Conservation (phyloP, 176 grass and related monocot species). For the Rhynchospora tenuis region DNA sequence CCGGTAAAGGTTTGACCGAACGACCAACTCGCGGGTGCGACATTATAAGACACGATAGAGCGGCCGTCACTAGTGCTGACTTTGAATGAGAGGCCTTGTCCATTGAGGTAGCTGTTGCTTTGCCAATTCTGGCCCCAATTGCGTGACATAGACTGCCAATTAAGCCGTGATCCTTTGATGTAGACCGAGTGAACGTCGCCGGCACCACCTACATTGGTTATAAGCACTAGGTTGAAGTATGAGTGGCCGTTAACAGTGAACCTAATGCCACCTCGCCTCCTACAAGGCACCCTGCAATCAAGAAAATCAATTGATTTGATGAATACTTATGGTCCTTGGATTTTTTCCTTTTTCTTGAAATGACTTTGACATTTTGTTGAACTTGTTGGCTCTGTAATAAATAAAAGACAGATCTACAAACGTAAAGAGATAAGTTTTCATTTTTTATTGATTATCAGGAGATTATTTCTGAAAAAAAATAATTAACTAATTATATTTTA, state of each 20-base stretch:
- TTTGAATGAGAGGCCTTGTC: constrained; percentile 53
- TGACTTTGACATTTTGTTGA: not conserved
- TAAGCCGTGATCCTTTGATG: constrained; percentile 37
- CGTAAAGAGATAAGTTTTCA: not conserved
- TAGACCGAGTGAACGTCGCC: constrained; percentile 53
- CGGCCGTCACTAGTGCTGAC: constrained; percentile 43
- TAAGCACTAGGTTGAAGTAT: constrained; percentile 72
- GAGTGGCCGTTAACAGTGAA: constrained; percentile 65
- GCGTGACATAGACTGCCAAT: constrained; percentile 52
- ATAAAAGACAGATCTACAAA: not conserved
- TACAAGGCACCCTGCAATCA: constrained; percentile 49
- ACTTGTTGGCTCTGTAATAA: not conserved
- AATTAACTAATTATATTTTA: not conserved
- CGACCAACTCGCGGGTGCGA: constrained; percentile 47
- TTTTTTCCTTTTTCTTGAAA: not conserved
- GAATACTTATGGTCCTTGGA: not conserved
- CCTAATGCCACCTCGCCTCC: constrained; percentile 50
- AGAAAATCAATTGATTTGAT: not conserved
- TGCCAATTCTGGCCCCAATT: constrained; percentile 96
- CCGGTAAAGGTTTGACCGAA: constrained; percentile 79
- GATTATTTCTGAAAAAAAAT: not conserved
- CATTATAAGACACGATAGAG: constrained; percentile 48
- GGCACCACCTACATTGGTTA: constrained; percentile 62
- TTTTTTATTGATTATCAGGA: not conserved
- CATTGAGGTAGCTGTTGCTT: constrained; percentile 48